Evolutionary conservation across 108 stramenopile species (phyloP), one percentile per base, ranked within the genome.

Genomic region (Nitzschia putrida): DNA sequence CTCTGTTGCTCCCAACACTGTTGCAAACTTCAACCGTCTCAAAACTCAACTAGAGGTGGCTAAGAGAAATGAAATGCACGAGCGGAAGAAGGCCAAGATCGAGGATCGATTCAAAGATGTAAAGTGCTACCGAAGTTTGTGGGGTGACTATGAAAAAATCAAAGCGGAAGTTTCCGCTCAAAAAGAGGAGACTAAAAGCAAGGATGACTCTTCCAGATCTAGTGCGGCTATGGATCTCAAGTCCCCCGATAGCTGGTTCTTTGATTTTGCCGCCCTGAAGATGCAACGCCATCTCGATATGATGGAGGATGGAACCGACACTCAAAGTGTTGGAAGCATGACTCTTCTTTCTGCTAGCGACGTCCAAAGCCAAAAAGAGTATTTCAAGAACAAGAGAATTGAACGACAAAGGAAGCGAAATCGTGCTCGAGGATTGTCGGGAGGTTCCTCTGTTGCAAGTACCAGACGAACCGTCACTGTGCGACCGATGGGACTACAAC

Each of bases 21-120:
- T 82, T 64, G 66, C 72, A 7, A 64, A 66, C 52, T 82, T 82
- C 57, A 67, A 77, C 24, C 64, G 65, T 13, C 57, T 82, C 23
- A 74, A 73, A 53, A 37, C 71, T 7, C 72, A 77, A 47, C 73
- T 53, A 8, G 41, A 78, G 34, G 21, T 73, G 23, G 68, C 54
- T 8, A 41, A 74, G 16, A 43, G 58, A 10, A 26, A 64, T 8
- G 54, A 63, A 25, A 66, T 73, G 60, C 43, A 71, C 21, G 53
- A 51, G 13, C 63, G 57, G 7, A 63, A 64, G 9, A 52, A 70
- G 37, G 59, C 68, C 52, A 77, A 74, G 45, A 37, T 78, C 8
- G 50, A 76, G 51, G 77, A 78, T 44, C 68, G 81, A 11, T 43
- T 67, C 14, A 42, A 73, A 63, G 73, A 78, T 37, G 64, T 74